phyloP scores from a whole-genome alignment of 805 yeast genomes.

The Candida dendrica region DNA sequence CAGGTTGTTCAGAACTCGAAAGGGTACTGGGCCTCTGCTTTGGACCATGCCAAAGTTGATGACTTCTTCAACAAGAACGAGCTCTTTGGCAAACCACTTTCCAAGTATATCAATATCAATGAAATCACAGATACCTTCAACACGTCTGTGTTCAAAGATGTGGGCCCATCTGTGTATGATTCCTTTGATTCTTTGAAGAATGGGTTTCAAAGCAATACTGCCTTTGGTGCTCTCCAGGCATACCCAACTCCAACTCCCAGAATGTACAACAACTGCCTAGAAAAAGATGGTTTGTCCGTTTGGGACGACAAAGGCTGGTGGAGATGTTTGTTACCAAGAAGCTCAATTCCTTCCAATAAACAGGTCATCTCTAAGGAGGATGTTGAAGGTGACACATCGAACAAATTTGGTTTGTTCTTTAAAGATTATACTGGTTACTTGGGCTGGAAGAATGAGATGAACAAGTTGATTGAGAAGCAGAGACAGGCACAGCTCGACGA shows the following conservation, averaged over 20 bases:
- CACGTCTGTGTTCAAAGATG: not conserved
- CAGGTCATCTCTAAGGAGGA: constrained; percentile 50
- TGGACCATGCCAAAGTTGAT: not conserved
- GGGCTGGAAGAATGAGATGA: constrained; percentile 60
- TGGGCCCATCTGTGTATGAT: not conserved
- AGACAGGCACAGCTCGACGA: constrained; percentile 7
- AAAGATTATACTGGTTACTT: constrained; percentile 55
- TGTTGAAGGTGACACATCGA: constrained; percentile 35
- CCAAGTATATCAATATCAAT: not conserved
- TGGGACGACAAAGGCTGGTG: constrained; percentile 87
- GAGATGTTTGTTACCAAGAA: constrained; percentile 81
- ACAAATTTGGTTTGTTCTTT: constrained; percentile 55
- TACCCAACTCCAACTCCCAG: constrained; percentile 51
- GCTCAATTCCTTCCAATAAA: constrained; percentile 23
- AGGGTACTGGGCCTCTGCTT: not conserved
- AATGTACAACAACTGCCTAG: constrained; percentile 57
- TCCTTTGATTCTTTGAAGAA: not conserved
- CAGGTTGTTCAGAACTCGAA: not conserved
- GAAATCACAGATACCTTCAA: not conserved
- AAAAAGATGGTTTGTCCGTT: constrained; percentile 58
- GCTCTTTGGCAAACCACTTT: not conserved
- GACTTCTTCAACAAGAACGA: constrained; percentile 1
- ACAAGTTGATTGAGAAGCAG: constrained; percentile 28
- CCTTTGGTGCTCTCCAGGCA: constrained; percentile 29
- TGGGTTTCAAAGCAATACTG: constrained; percentile 4